These are phyloP conservation scores for Lupinus albus DNA, from an alignment of 306 rosid genomes.

Conservation along the genomic window DNA sequence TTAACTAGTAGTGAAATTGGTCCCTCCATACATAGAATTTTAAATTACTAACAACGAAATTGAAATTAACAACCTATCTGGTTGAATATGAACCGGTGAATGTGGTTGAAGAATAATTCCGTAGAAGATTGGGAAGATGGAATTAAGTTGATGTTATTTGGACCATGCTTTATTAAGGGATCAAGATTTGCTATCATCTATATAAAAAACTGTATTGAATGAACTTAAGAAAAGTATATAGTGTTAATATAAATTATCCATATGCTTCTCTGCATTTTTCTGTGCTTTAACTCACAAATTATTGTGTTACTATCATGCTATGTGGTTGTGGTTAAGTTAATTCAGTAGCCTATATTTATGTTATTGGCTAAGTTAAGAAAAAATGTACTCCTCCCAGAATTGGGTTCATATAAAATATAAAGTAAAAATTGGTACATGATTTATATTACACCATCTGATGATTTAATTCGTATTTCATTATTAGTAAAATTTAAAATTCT, in stretches of 20 bases:
- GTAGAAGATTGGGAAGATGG: no score
- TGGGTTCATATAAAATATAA: not conserved
- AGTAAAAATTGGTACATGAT: no score
- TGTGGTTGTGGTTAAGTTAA: not conserved
- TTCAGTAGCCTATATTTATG: not conserved
- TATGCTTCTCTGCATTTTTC: not conserved
- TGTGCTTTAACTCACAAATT: not conserved
- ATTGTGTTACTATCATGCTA: not conserved
- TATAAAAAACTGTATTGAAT: not conserved
- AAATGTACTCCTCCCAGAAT: not conserved
- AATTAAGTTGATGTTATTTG: slow-evolving; percentile 37
- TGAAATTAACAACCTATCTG: no score
- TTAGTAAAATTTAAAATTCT: no score
- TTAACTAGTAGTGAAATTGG: no score
- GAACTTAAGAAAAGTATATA: slow-evolving; percentile 26
- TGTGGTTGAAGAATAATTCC: no score
- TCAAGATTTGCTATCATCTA: slow-evolving; percentile 27
- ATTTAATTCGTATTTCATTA: no score
- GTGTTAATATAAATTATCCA: slow-evolving; percentile 9
- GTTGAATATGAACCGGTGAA: no score
- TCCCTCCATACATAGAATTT: no score
- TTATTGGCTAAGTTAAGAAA: not conserved
- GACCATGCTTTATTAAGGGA: not conserved
- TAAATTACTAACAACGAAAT: no score
- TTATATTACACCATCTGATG: no score